Percentiles rank a stretch among this genome's conserved stretches.
phyloP scores from a whole-genome alignment of 2,329 filamentous ascomycete species.

The Coniella lustricola region DNA sequence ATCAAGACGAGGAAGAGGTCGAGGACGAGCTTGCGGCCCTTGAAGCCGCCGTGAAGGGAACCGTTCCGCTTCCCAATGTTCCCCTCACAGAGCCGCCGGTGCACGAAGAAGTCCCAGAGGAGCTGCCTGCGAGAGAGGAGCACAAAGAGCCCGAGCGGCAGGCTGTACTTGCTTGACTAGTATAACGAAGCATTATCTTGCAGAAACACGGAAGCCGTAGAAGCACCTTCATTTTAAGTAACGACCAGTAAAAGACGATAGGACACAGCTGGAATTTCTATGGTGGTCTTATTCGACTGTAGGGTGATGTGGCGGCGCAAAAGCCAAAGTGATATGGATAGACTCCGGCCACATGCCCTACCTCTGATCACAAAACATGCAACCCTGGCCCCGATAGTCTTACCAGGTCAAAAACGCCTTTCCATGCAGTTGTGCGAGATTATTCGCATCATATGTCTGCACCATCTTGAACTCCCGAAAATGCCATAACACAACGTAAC shows the following conservation, averaged over 20 bases:
- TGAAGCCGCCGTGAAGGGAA: slow-evolving; percentile 49
- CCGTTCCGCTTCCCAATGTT: slow-evolving; percentile 20
- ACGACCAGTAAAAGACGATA: too few species aligned
- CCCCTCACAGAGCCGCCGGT: slow-evolving; percentile 22
- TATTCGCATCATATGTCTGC: background rate
- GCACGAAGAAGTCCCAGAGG: slow-evolving; percentile 12
- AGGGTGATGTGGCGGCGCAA: too few species aligned
- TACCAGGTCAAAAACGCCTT: background rate
- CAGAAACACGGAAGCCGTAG: too few species aligned
- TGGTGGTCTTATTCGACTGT: too few species aligned
- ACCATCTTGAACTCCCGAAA: background rate
- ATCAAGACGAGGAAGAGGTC: slow-evolving; percentile 94
- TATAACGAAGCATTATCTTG: too few species aligned
- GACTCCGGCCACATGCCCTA: background rate
- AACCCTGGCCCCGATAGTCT: background rate
- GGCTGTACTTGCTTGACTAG: slow-evolving; percentile 21
- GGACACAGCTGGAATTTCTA: too few species aligned
- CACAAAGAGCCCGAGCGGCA: slow-evolving; percentile 20
- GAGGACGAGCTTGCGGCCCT: slow-evolving; percentile 88
- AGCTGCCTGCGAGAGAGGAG: slow-evolving; percentile 12
- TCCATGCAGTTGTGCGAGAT: background rate
- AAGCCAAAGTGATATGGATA: too few species aligned
- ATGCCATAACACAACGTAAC: background rate
- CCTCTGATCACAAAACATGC: background rate
- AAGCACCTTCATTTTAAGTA: too few species aligned